Percentiles rank a stretch among this genome's conserved stretches.
These are phyloP conservation scores for Nemophila menziesii DNA, from an alignment of 257 asterid species.

Conservation along the genomic window DNA sequence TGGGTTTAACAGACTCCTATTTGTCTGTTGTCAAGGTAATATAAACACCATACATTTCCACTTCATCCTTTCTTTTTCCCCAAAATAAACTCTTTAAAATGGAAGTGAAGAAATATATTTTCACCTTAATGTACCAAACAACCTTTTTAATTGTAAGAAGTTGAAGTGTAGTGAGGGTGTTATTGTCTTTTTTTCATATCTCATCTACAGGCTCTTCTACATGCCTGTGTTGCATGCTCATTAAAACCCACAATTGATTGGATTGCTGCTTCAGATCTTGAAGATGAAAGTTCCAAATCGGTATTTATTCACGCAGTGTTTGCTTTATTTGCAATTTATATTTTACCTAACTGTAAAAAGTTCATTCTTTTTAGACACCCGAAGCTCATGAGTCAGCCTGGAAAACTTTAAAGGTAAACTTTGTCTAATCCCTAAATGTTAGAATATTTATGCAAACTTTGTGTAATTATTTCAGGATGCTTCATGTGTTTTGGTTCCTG, in stretches of 20 bases:
- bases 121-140: neutral
- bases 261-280: conserved; percentile 99
- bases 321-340: conserved; percentile 4
- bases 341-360: conserved; percentile 8
- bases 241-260: conserved; percentile 77
- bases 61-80: conserved; percentile 9
- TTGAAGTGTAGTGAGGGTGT: neutral
- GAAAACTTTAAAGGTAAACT: conserved; percentile 61
- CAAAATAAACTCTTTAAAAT: neutral
- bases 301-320: conserved; percentile 22
- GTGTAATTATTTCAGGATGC: conserved; percentile 51
- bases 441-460: too few species aligned
- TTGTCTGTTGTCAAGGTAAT: conserved; percentile 94
- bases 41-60: conserved; percentile 1
- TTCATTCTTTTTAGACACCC: conserved; percentile 50
- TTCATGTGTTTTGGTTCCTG: conserved; percentile 91
- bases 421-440: neutral
- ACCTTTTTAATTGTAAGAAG: too few species aligned
- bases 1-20: conserved; percentile 86
- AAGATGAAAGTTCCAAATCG: conserved; percentile 57
- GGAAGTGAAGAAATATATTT: too few species aligned
- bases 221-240: conserved; percentile 87
- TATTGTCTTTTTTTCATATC: conserved; percentile 8
- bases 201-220: conserved; percentile 73
- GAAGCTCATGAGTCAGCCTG: conserved; percentile 78